Evolutionary conservation across 495 filamentous ascomycete species (phyloP), one percentile per base, ranked within the genome.

Genomic region (Penicillium antarcticum): DNA sequence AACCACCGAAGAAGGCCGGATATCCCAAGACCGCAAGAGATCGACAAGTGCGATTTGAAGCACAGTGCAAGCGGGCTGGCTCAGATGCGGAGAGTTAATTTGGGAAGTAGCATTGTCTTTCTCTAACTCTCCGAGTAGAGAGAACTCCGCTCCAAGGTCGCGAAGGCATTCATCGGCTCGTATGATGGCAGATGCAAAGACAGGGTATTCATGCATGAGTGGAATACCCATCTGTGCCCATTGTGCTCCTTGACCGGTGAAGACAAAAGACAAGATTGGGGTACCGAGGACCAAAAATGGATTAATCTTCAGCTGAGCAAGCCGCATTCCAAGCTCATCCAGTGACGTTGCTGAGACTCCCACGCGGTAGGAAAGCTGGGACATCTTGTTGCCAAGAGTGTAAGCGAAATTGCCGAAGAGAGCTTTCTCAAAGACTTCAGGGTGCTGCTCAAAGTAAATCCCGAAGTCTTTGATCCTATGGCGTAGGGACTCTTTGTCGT

Each of bases 231-330:
- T 75, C 34, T 55, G 55, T 8, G 57, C 45, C 68, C 68, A 76
- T 49, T 76, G 73, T 13, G 71, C 73, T 2, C 73, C 73, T 49
- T 76, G 73, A 0, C 71, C 71, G 29, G 69, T 72, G 47, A 74
- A 74, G 5, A 69, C 66, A 35, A 68, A 66, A 0, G 57, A 45
- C 1, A 62, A n/a, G 2, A 38, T 59, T 46, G 65, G 48, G 1
- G 48, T 11, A n/a, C 57, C 57, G 9, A 63, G 46, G 2, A 63
- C 52, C 21, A 57, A 52, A 9, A 23, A 45, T 4, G 61, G 57
- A 16, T 60, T 63, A 19, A 36, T 33, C 38, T 63, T 63, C 42
- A 68, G 26, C 39, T 62, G 60, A 9, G 59, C 62, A 24, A 66
- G 51, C 13, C 54, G 52, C 8, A 63, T 55, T 13, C 61, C 38